These are phyloP conservation scores for Styphnolobium japonicum DNA, from an alignment of 306 rosid genomes.

Conservation along the genomic window DNA sequence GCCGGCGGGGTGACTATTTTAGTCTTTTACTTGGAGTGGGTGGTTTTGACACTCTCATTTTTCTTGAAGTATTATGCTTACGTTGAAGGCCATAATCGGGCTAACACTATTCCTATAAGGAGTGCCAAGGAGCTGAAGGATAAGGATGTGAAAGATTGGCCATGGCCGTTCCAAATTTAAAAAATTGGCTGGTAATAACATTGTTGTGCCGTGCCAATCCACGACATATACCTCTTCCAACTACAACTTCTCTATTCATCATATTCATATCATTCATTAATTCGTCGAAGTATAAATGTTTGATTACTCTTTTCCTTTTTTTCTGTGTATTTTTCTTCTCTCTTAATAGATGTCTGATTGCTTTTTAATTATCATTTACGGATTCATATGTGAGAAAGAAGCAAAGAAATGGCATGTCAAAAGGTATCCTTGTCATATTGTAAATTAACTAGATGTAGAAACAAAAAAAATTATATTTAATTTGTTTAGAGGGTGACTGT, in stretches of 20 bases:
- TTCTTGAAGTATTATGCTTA: conserved; percentile 74
- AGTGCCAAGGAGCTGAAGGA: conserved; percentile 77
- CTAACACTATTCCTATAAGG: conserved; percentile 32
- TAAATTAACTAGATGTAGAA: too few species aligned
- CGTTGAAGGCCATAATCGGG: conserved; percentile 45
- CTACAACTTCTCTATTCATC: neutral
- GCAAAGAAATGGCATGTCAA: too few species aligned
- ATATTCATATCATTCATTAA: neutral
- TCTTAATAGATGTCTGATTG: too few species aligned
- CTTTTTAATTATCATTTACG: too few species aligned
- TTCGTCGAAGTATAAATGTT: neutral
- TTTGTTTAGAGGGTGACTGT: too few species aligned
- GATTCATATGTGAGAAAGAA: too few species aligned
- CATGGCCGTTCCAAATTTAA: conserved; percentile 85
- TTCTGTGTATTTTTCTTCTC: neutral
- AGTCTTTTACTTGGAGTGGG: conserved; percentile 90
- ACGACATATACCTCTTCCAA: neutral
- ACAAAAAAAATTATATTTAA: too few species aligned
- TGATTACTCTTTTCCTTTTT: neutral
- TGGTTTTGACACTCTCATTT: conserved; percentile 70
- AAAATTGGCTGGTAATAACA: neutral
- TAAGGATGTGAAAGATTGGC: conserved; percentile 87
- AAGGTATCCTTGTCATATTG: too few species aligned
- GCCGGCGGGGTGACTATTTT: conserved; percentile 68
- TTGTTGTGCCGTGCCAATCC: neutral